phyloP scores from a whole-genome alignment of 2,329 filamentous ascomycete genomes.

The Colletotrichum horii region DNA sequence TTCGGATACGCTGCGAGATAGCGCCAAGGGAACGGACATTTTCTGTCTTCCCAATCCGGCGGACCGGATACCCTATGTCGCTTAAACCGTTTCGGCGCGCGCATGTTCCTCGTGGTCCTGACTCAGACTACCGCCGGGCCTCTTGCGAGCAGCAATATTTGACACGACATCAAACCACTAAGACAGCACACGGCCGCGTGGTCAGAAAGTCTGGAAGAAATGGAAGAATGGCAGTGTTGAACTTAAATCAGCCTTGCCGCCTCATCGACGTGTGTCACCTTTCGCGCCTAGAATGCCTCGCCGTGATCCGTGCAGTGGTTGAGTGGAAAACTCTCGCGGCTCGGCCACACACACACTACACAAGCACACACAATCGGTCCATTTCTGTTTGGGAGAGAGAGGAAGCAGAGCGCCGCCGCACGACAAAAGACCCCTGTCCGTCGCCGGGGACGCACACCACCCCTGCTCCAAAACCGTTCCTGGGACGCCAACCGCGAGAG shows the following conservation, averaged over 20 bases:
- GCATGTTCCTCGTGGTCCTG: background rate
- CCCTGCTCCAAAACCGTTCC: background rate
- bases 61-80: background rate
- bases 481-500: conserved; percentile 5
- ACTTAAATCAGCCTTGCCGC: background rate
- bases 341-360: background rate
- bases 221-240: background rate
- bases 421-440: background rate
- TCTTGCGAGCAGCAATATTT: background rate
- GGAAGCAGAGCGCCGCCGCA: background rate
- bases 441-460: background rate
- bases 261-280: background rate
- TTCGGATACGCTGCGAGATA: background rate
- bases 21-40: background rate
- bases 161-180: background rate
- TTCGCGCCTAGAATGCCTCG: background rate
- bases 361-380: background rate
- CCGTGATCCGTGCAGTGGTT: background rate
- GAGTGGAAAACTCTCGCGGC: background rate
- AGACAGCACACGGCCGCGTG: background rate
- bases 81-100: background rate
- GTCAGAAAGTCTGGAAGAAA: background rate
- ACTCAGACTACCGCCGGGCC: background rate
- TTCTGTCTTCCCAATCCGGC: background rate
- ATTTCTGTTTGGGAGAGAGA: background rate